Conservation (phyloP, 352 stramenopile species). For the Phytophthora podocarpi region DNA sequence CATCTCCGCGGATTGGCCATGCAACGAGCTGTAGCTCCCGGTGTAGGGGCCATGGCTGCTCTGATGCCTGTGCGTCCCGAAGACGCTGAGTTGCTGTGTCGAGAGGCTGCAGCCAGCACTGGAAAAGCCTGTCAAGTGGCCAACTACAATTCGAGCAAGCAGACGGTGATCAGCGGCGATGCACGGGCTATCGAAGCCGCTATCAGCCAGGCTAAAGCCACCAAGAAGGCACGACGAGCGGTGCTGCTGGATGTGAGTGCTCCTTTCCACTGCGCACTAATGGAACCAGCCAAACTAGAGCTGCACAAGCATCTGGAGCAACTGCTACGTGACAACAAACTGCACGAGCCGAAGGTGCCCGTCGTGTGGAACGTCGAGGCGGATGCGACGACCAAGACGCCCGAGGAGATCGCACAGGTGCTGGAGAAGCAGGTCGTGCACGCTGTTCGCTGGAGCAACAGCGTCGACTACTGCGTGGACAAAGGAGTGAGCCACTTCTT, state of each 20-base stretch:
- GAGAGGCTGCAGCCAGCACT: constrained; percentile 37
- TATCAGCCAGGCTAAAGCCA: constrained; percentile 60
- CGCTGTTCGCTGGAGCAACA: constrained; percentile 81
- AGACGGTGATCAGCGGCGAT: constrained; percentile 85
- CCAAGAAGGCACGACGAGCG: constrained; percentile 74
- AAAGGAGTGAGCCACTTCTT: constrained; percentile 57
- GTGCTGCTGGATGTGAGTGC: constrained; percentile 81
- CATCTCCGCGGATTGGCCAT: constrained; percentile 75
- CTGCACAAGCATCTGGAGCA: constrained; percentile 50
- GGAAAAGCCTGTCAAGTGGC: constrained; percentile 72
- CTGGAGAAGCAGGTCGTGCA: constrained; percentile 68
- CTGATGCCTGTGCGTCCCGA: constrained; percentile 64
- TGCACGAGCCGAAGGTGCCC: constrained; percentile 51
- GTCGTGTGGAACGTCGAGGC: constrained; percentile 87
- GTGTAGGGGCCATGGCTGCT: constrained; percentile 75
- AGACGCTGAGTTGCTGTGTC: constrained; percentile 65
- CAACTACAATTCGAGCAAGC: constrained; percentile 91
- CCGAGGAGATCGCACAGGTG: constrained; percentile 44
- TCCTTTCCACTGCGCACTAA: constrained; percentile 85
- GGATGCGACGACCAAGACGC: constrained; percentile 42
- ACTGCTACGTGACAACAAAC: constrained; percentile 24
- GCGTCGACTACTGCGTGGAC: constrained; percentile 75
- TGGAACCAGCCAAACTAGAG: constrained; percentile 64
- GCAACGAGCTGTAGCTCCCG: constrained; percentile 59
- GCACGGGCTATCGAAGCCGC: constrained; percentile 51